These are phyloP conservation scores for Sonneratia alba DNA, from an alignment of 345 rosid species.

Conservation along the genomic window DNA sequence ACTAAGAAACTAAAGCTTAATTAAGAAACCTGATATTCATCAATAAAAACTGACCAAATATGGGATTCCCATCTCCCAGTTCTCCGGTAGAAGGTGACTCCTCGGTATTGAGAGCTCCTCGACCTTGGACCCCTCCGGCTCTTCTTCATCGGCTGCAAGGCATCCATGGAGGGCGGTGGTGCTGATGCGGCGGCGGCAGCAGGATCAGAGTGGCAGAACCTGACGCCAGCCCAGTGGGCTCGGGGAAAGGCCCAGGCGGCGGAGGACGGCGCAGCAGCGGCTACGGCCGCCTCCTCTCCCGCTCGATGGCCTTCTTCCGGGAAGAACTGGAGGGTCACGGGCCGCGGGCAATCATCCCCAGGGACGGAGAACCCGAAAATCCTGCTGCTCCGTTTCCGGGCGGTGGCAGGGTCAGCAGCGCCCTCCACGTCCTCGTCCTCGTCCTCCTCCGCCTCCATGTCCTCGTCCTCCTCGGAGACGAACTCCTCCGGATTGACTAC, in stretches of 20 bases:
- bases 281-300: conserved; percentile 7
- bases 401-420: neutral
- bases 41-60: conserved; percentile 48
- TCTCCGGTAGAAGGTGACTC: conserved; percentile 92
- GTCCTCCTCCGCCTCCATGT: conserved; percentile 59
- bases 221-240: conserved; percentile 60
- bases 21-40: neutral
- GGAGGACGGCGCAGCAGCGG: neutral
- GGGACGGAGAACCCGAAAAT: conserved; percentile 48
- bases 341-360: conserved; percentile 27
- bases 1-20: neutral
- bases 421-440: conserved; percentile 41
- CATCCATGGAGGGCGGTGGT: conserved; percentile 19
- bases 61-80: conserved; percentile 99
- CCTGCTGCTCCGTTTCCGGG: conserved; percentile 30
- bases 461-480: conserved; percentile 67
- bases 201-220: conserved; percentile 56
- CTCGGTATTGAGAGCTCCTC: conserved; percentile 91
- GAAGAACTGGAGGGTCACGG: conserved; percentile 82
- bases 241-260: conserved; percentile 43
- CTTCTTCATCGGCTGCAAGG: conserved; percentile 62
- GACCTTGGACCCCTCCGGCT: conserved; percentile 98
- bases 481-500: conserved; percentile 40
- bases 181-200: conserved; percentile 9
- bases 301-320: conserved; percentile 36